These are phyloP conservation scores for Talaromyces funiculosus DNA, from an alignment of 2,329 filamentous ascomycete species.

Conservation along the genomic window DNA sequence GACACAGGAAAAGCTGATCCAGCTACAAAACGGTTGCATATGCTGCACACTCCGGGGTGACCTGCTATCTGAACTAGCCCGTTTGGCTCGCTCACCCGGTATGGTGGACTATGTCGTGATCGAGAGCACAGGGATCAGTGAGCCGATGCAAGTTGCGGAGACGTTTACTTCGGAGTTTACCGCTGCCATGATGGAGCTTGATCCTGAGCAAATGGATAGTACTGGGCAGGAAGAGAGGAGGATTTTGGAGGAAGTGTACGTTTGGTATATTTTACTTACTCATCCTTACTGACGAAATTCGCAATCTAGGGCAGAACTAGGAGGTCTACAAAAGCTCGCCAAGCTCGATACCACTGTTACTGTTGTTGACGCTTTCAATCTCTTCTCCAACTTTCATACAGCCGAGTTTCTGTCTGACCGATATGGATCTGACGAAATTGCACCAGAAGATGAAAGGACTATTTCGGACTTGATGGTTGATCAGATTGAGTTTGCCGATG, in stretches of 20 bases:
- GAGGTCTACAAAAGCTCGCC: constrained; percentile 61
- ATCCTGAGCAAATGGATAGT: constrained; percentile 40
- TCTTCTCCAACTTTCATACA: constrained; percentile 67
- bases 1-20: constrained; percentile 60
- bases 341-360: constrained; percentile 66
- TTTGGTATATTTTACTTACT: background rate
- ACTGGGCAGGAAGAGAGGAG: constrained; percentile 34
- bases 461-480: constrained; percentile 72
- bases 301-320: constrained; percentile 46
- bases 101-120: constrained; percentile 67
- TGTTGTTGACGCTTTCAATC: constrained; percentile 66
- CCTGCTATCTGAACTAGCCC: constrained; percentile 63
- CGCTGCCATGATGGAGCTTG: constrained; percentile 43
- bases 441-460: constrained; percentile 64
- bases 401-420: constrained; percentile 61
- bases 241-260: constrained; percentile 45
- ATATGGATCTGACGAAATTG: constrained; percentile 53
- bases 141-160: constrained; percentile 68
- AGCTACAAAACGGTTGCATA: constrained; percentile 68
- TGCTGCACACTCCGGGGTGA: constrained; percentile 70
- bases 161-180: constrained; percentile 59
- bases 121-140: constrained; percentile 66
- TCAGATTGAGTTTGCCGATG: constrained; percentile 72
- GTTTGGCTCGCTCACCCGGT: constrained; percentile 52
- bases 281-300: background rate